These are phyloP conservation scores for Podila minutissima DNA, from an alignment of 192 early-diverging fungal genomes.

Conservation along the genomic window DNA sequence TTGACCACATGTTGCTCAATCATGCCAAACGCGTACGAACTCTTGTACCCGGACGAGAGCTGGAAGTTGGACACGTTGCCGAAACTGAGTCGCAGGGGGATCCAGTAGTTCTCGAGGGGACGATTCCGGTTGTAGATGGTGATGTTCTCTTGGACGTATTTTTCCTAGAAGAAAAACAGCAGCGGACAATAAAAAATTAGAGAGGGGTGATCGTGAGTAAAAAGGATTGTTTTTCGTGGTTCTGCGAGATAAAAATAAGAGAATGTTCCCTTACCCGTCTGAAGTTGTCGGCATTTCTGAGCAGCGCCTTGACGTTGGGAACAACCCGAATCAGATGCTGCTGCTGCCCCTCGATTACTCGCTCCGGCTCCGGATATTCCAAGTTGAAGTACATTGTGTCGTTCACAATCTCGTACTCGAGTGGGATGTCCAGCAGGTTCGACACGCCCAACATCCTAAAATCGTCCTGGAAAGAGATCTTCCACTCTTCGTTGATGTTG, in stretches of 20 bases:
- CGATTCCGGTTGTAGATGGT: constrained; percentile 75
- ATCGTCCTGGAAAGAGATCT: constrained; percentile 55
- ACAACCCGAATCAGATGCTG: constrained; percentile 58
- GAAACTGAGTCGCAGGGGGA: constrained; percentile 72
- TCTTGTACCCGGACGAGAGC: constrained; percentile 72
- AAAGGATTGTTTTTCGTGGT: background rate
- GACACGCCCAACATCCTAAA: constrained; percentile 57
- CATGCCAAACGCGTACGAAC: constrained; percentile 64
- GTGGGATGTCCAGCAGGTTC: constrained; percentile 62
- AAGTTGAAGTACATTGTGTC: constrained; percentile 79
- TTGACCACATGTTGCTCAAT: constrained; percentile 73
- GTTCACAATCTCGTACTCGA: constrained; percentile 76
- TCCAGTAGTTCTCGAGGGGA: constrained; percentile 74
- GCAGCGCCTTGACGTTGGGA: constrained; percentile 63
- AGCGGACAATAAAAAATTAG: background rate
- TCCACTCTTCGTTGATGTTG: constrained; percentile 54
- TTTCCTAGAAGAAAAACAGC: constrained; percentile 58
- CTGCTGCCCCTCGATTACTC: constrained; percentile 30
- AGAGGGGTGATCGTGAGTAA: background rate
- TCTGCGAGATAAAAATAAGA: background rate
- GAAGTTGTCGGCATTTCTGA: constrained; percentile 68
- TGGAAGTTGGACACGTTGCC: constrained; percentile 76
- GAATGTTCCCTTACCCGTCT: constrained; percentile 57
- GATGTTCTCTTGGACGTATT: constrained; percentile 78
- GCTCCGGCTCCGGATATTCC: constrained; percentile 58